A percentile compares a stretch with the other conserved stretches of the same genome.
phyloP scores from a whole-genome alignment of 2,329 filamentous ascomycete species.

The Fusarium sp. region DNA sequence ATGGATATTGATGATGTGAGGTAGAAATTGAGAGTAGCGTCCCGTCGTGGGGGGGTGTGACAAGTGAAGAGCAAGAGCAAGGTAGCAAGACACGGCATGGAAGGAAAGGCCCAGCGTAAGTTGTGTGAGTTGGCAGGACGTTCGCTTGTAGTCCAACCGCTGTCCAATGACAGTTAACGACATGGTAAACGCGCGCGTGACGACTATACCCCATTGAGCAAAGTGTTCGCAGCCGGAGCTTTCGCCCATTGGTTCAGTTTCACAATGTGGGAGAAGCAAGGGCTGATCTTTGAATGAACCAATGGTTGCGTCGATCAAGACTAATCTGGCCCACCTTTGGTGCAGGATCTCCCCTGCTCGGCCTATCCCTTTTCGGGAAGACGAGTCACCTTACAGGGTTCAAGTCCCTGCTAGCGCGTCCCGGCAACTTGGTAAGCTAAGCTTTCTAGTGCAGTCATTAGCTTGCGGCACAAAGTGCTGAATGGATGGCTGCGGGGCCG shows the following conservation, averaged over 20 bases:
- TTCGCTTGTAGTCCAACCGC: slow-evolving; percentile 48
- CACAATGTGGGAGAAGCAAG: slow-evolving; percentile 3
- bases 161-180: slow-evolving; percentile 46
- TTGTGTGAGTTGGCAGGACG: slow-evolving; percentile 48
- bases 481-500: slow-evolving; percentile 46
- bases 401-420: slow-evolving; percentile 48
- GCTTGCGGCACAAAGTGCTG: slow-evolving; percentile 36
- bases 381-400: slow-evolving; percentile 17
- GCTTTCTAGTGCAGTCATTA: slow-evolving; percentile 26
- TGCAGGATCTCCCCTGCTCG: slow-evolving; percentile 28
- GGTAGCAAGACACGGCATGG: slow-evolving; percentile 4
- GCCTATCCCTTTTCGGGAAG: slow-evolving; percentile 7
- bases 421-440: slow-evolving; percentile 53
- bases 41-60: slow-evolving; percentile 22
- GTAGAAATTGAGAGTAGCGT: slow-evolving; percentile 19
- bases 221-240: slow-evolving; percentile 38
- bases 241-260: slow-evolving; percentile 43
- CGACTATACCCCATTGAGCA: slow-evolving; percentile 32
- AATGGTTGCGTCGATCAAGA: slow-evolving; percentile 25
- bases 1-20: slow-evolving; percentile 22
- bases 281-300: slow-evolving; percentile 20
- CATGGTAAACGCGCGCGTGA: slow-evolving; percentile 48
- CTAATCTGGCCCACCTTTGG: not conserved
- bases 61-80: not conserved
- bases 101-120: slow-evolving; percentile 35